Conservation (phyloP, 139 green algal species). For the Protoeuglena noctilucae region DNA sequence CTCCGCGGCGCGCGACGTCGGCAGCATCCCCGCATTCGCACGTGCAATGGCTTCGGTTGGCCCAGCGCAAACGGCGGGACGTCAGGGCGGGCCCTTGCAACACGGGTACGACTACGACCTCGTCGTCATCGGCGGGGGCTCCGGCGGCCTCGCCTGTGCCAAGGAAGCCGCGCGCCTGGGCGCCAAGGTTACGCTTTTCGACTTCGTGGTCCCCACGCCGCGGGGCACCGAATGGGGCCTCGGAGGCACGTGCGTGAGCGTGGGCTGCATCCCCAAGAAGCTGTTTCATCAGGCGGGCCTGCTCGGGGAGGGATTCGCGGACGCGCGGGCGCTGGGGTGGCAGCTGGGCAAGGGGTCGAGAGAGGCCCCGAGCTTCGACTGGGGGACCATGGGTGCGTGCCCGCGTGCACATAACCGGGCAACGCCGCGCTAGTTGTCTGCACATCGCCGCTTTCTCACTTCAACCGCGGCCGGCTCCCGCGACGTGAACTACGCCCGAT, state of each 20-base stretch:
- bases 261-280: constrained; percentile 42
- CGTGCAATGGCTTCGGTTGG: no score
- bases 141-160: constrained; percentile 25
- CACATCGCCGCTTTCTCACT: no score
- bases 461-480: no score
- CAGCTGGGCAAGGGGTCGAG: constrained; percentile 1
- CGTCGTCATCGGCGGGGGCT: constrained; percentile 39
- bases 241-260: constrained; percentile 34
- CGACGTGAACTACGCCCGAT: no score
- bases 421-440: no score
- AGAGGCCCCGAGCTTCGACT: no score
- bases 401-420: no score
- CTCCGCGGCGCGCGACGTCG: no score
- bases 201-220: constrained; percentile 33
- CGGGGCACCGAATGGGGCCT: constrained; percentile 27
- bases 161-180: constrained; percentile 31
- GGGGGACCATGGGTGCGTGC: no score
- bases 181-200: constrained; percentile 28
- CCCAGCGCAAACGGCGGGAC: no score
- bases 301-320: constrained; percentile 31
- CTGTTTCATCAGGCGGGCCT: constrained; percentile 33
- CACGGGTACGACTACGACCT: constrained; percentile 44
- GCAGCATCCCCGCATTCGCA: no score
- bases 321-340: constrained; percentile 31
- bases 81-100: no score